Evolutionary conservation across 2,329 filamentous ascomycete species (phyloP).

Genomic region (Aspergillus sp.): DNA sequence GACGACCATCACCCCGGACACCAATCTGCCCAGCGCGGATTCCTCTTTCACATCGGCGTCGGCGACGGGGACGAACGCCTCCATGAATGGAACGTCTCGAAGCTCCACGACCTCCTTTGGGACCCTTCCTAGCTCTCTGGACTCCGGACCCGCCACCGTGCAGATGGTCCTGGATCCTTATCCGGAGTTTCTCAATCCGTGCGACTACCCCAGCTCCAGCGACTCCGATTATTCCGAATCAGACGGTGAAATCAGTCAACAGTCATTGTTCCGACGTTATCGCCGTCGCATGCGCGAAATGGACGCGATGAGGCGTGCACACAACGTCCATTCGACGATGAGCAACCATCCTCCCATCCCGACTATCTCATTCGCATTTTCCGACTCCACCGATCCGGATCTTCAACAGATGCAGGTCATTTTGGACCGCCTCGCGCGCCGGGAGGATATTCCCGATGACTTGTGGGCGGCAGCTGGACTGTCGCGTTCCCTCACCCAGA

Average conservation of each 20-base stretch:
- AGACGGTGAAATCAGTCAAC: conserved; percentile 24
- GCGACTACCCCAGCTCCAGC: conserved; percentile 35
- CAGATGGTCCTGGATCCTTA: conserved; percentile 34
- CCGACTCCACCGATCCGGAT: conserved; percentile 32
- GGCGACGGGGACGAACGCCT: conserved; percentile 27
- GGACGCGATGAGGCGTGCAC: conserved; percentile 21
- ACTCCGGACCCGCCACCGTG: conserved; percentile 18
- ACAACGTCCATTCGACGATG: conserved; percentile 30
- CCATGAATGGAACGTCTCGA: conserved; percentile 27
- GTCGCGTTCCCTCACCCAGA: conserved; percentile 51
- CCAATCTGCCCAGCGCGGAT: conserved; percentile 73
- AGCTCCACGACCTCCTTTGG: conserved; percentile 46
- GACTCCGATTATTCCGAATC: conserved; percentile 34
- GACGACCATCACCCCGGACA: conserved; percentile 77
- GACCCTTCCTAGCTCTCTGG: conserved; percentile 30
- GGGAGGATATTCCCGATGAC: conserved; percentile 76
- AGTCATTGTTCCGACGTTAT: conserved; percentile 19
- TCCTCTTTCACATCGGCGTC: conserved; percentile 73
- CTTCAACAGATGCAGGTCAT: conserved; percentile 70
- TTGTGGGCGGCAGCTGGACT: conserved; percentile 76
- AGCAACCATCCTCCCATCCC: conserved; percentile 35
- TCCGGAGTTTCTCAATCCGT: conserved; percentile 35
- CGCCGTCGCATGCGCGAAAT: conserved; percentile 17
- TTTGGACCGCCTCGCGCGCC: conserved; percentile 65
- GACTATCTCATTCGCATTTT: conserved; percentile 31